phyloP scores from a whole-genome alignment of 169 alveolate species.

The Besnoitia besnoiti region DNA sequence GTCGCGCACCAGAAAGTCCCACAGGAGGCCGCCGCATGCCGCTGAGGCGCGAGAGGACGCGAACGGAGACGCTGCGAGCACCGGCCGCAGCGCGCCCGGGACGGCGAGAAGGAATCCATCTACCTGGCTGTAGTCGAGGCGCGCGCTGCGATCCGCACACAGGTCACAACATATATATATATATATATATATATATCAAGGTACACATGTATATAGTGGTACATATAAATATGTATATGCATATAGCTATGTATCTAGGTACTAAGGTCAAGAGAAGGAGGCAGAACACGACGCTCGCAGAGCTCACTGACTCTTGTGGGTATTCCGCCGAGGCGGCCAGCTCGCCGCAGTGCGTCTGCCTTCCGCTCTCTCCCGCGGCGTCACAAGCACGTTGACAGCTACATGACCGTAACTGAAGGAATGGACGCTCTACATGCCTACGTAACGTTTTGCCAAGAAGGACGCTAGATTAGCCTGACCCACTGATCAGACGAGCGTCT shows the following conservation, averaged over 20 bases:
- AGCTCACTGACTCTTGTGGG: no score
- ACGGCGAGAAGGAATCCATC: conserved; percentile 37
- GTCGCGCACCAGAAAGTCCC: background rate
- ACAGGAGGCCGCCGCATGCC: background rate
- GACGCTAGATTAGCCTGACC: no score
- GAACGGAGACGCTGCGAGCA: background rate
- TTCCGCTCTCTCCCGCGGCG: no score
- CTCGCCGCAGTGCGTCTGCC: no score
- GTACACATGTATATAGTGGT: background rate
- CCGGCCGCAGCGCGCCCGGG: background rate
- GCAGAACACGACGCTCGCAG: no score
- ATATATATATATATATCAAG: background rate
- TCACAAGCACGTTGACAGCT: no score
- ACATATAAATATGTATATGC: background rate
- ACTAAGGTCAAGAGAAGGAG: no score
- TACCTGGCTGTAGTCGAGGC: conserved; percentile 58
- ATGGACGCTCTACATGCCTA: no score
- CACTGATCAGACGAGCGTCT: no score
- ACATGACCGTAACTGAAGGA: no score
- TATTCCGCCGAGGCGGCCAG: no score
- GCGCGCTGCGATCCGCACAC: conserved; percentile 47
- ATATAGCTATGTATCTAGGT: background rate
- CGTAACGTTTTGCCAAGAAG: no score
- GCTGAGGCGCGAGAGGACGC: background rate
- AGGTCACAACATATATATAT: background rate